These are phyloP conservation scores for Mallotus repandus DNA, from an alignment of 441 rosid genomes.

Conservation along the genomic window DNA sequence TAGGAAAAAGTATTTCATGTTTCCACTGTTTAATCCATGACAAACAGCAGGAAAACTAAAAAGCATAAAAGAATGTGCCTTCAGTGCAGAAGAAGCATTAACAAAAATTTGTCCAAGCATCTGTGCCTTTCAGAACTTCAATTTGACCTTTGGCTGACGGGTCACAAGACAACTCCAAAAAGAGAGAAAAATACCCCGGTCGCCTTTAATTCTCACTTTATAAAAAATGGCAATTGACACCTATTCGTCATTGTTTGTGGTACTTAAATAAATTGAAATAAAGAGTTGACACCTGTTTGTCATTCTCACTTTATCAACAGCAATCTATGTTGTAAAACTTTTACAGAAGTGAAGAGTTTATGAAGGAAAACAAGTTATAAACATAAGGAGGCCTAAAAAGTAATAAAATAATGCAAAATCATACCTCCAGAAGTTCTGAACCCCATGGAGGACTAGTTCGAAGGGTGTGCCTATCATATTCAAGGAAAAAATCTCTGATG, in stretches of 20 bases:
- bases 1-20: background rate
- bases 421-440: conserved; percentile 99
- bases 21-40: background rate
- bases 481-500: conserved; percentile 95
- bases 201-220: background rate
- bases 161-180: background rate
- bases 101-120: background rate
- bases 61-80: background rate
- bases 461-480: conserved; percentile 97
- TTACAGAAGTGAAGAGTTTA: conserved; percentile 14
- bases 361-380: background rate
- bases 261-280: background rate
- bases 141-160: background rate
- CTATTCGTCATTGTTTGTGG: background rate
- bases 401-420: conserved; percentile 12
- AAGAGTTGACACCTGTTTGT: too few species aligned
- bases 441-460: conserved; percentile 99
- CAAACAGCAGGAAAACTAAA: background rate
- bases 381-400: background rate
- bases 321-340: background rate
- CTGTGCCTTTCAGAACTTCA: background rate
- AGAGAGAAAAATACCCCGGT: too few species aligned
- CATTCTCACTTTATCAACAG: too few species aligned
- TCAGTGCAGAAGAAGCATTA: background rate
- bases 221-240: background rate